Evolutionary conservation across 495 filamentous ascomycete species (phyloP), one percentile per base, ranked within the genome.

Genomic region (Penicillium verhagenii): DNA sequence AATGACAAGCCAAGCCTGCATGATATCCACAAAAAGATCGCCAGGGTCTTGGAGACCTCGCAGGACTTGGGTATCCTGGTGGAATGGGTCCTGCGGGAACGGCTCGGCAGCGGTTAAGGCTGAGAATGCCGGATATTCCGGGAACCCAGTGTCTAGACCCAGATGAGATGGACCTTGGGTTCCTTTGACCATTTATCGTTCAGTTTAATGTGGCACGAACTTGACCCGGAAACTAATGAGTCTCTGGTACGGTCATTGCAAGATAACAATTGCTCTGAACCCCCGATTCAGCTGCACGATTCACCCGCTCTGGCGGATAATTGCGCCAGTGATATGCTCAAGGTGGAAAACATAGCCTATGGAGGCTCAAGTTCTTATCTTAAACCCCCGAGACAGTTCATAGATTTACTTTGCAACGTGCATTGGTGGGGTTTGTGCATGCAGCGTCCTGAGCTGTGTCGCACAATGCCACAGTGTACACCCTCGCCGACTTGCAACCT

Each of bases 51-150:
- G n/a, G 74, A 76, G 60, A 60, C 74, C 39, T 72, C 73, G 5
- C 76, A 79, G 53, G 74, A 87, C 67, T 58, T 87, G 18, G 81
- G 83, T 5, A 76, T 80, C 44, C 73, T 83, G 68, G 80, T 78
- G n/a, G 82, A 86, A 70, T 87, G 75, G 67, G 66, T 72, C 43
- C 52, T 72, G 53, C 67, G 62, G 46, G 66, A 66, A 56, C 69
- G 64, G 46, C 48, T 53, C 48, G 63, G 51, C 28, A 52, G 54
- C 45, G 58, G 53, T 23, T 63, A 59, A 65, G 38, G 38, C 50
- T 40, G 44, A n/a, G n/a, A 47, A 52, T 37, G 38, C 43, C 52
- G 59, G 25, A 59, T 55, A 61, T 52, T 51, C 46, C 9, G 31
- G 25, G 5, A 35, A 35, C 14, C n/a, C 33, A 35, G 33, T 35